Base-by-base conservation (phyloP, 495 filamentous ascomycete genomes). In the Talaromyces ruber region DNA sequence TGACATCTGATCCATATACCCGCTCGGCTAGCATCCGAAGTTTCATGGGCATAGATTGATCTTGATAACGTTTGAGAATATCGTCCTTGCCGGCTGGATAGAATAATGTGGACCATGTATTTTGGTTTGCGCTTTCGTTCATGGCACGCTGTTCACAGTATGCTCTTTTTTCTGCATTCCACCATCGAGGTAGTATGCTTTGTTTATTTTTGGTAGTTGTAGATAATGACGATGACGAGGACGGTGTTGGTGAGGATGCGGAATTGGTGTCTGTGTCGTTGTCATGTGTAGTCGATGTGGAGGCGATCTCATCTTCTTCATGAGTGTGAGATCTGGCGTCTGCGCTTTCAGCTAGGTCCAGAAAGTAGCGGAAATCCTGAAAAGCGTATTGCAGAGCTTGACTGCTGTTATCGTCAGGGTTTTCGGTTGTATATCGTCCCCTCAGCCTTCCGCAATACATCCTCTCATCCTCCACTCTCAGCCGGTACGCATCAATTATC, bases 401-500 rank as follows among this genome's bases (percentile, higher is more conserved):
- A 29, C 22, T 45, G 34, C 8, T 62, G 12, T 61, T 63, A 8
- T 65, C 67, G 53, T 39, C 63, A 62, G 29, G 12, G 5, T 16
- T 25, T 9, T 57, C 12, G 26, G 16, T 22, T 9, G 14, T 30
- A 34, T 76, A 74, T 51, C 74, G 32, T 32, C 64, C 69, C 22
- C 66, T 64, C 2, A 32, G 30, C 0, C 69, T 61, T 30, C 69
- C 68, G 16, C 68, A 45, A 14, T 72, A 65, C 0, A 22, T 69
- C 63, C 70, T 65, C 8, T 69, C 65, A 62, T 82, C 78, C 18
- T 76, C 74, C 16, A 75, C 55, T 3, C 76, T 70, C 60, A 81
- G 28, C 47, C 77, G 77, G 67, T 79, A 80, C 43, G 64, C 60
- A 64, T 82, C 79, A 58, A 82, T 72, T 24, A 82, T 71, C 5